phyloP scores from a whole-genome alignment of 805 yeast genomes.

The Lipomyces starkeyi region DNA sequence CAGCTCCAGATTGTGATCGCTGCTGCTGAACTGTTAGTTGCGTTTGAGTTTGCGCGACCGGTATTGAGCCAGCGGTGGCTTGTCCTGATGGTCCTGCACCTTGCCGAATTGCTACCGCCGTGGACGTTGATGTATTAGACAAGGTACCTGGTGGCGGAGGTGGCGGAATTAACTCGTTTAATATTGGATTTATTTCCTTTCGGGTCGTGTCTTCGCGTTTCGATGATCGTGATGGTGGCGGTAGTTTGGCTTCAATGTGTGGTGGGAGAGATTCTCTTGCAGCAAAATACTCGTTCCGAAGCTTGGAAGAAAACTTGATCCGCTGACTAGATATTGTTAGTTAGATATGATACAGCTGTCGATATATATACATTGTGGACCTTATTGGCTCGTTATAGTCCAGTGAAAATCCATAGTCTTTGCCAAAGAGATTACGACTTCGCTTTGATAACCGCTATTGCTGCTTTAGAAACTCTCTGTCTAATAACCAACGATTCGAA shows the following conservation, averaged over 20 bases:
- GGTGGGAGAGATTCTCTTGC: constrained; percentile 41
- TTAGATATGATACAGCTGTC: background rate
- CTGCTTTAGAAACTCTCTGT: background rate
- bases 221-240: constrained; percentile 27
- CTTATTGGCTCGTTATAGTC: constrained; percentile 36
- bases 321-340: constrained; percentile 21
- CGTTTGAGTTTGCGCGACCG: constrained; percentile 4
- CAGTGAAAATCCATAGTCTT: constrained; percentile 35
- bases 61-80: background rate
- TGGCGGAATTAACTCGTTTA: constrained; percentile 29
- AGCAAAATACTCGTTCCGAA: constrained; percentile 36
- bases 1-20: constrained; percentile 3
- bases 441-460: constrained; percentile 32
- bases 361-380: constrained; percentile 6
- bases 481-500: background rate
- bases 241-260: constrained; percentile 40
- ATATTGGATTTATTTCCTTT: constrained; percentile 25
- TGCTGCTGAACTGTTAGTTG: constrained; percentile 14
- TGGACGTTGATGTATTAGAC: constrained; percentile 16
- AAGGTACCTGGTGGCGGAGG: constrained; percentile 35
- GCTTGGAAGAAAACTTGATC: constrained; percentile 29
- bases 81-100: background rate
- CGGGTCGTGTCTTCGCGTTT: constrained; percentile 25
- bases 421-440: constrained; percentile 37
- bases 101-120: constrained; percentile 23